Base-by-base conservation (phyloP, 75 land plant species). In the Picea sitchensis region DNA sequence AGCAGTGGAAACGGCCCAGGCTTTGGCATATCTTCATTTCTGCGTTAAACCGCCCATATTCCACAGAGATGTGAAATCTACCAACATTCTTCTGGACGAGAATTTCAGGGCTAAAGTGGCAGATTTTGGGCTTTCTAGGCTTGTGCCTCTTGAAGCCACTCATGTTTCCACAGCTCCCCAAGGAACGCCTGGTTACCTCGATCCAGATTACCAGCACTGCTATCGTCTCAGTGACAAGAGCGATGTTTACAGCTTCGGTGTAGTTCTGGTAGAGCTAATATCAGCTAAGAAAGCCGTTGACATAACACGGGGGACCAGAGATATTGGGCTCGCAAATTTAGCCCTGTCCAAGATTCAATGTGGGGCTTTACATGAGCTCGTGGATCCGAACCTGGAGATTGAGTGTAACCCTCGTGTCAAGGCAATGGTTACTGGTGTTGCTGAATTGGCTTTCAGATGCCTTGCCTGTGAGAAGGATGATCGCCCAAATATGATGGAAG, bases 51-150 rank as follows among this genome's bases (percentile, higher is more conserved):
- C 83, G 21, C 83, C 83, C 8, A 75, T 84, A 20, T 63, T 78
- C 3, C 82, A 84, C 58, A 61, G 83, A 21, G 83, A 84, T 60
- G 73, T 84, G 47, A 84, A 76, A 76, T 56, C 83, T 17, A 41
- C 54, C 21, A 84, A 84, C 74, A 81, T 84, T 63, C 76, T 84
- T 14, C 63, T 84, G 8, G 85, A 80, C 32, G 65, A 84, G 6
- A 73, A 73, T 21, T 84, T 76, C 63, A 78, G 38, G 17, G 78
- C 79, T 51, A 87, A 86, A 38, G 77, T 88, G 18, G 90, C 89
- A 14, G 89, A 88, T 68, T 87, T 88, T 63, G 90, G 90, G 58
- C 80, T 88, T 44, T 87, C 90, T 7, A 77, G 83, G 73, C 80
- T 82, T 2, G 38, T 67, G 15, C 76, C 76, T 1, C 0, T 3